These are phyloP conservation scores for Penicillium freii DNA, from an alignment of 2,329 filamentous ascomycete species.

Conservation along the genomic window DNA sequence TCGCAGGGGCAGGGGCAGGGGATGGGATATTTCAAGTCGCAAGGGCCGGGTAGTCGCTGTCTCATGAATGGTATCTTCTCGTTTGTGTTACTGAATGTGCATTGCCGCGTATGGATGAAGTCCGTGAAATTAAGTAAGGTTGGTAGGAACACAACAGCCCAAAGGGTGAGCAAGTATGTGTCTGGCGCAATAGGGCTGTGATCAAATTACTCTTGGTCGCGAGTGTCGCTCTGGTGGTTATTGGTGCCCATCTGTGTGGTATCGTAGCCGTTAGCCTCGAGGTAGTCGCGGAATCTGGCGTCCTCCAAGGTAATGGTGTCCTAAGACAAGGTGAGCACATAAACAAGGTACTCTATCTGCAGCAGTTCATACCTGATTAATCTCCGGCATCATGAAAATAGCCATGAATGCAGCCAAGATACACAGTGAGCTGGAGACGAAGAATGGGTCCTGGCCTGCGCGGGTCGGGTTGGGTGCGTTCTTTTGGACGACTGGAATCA, in stretches of 20 bases:
- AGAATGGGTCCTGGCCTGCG: constrained; percentile 83
- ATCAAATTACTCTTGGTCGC: not conserved
- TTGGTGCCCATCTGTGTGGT: constrained; percentile 55
- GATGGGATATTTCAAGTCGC: constrained; percentile 10
- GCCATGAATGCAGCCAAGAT: constrained; percentile 69
- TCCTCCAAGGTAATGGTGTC: constrained; percentile 83
- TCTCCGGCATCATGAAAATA: constrained; percentile 68
- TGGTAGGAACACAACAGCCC: not conserved
- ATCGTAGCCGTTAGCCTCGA: constrained; percentile 75
- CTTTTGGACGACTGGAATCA: constrained; percentile 69
- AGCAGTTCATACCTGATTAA: constrained; percentile 53
- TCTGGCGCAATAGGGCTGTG: not conserved
- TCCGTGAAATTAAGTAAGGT: not conserved
- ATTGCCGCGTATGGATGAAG: constrained; percentile 15
- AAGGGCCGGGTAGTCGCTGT: constrained; percentile 11
- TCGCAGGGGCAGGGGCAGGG: not conserved
- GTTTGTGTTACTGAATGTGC: not conserved
- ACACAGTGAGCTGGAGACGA: constrained; percentile 74
- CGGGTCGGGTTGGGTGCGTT: constrained; percentile 56
- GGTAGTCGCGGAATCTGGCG: constrained; percentile 67
- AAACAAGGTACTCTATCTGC: not conserved
- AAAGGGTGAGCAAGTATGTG: not conserved
- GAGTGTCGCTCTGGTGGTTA: constrained; percentile 3
- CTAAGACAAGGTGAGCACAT: constrained; percentile 43
- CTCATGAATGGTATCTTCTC: not conserved